Base-by-base conservation (phyloP, 2,329 filamentous ascomycete species). In the Epichloe coenophiala region DNA sequence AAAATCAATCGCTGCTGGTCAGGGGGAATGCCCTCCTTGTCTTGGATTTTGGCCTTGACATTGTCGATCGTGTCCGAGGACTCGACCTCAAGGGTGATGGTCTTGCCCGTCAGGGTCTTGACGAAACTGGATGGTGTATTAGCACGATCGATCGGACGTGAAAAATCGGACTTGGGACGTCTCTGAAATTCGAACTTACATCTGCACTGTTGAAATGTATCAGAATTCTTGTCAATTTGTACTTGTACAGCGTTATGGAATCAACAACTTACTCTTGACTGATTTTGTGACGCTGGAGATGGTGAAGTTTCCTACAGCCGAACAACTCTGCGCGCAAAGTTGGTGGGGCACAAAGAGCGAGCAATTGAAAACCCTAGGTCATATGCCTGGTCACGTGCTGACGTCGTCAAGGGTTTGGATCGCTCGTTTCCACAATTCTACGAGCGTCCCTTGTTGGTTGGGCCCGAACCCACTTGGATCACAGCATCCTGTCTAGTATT, bases 101-200 rank as follows among this genome's bases (percentile, higher is more conserved):
- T 97, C 88, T 97, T 97, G 77, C 93, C 91, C 81, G 91, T 96
- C 70, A 96, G 88, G 82, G 91, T 96, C 86, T 96, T 97, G 78
- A 97, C 91, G 86, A 97, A 97, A 84, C 88, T 94, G 75, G 49
- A 54, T 44, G 61, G 51, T 54, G 45, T 51, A 61, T 67, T 56
- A 64, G 61, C 65, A 63, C 51, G 45, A 42, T 55, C 46, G 45
- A 48, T 54, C 49, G 45, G 33, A 19, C 4, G 11, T 27, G n/a
- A 40, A 11, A 39, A 45, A 36, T 21, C 40, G 38, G 11, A 8
- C 19, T 27, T 23, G 19, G 3, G 21, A 17, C 31, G 44, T 59
- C 54, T 58, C 54, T 50, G 53, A 52, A 43, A 57, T 46, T 60
- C 57, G 56, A 58, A 64, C 85, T 84, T 82, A 91, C 86, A 93